Evolutionary conservation across 164 flowering plant species (phyloP), one percentile per base, ranked within the genome.

Genomic region (Macadamia integrifolia): DNA sequence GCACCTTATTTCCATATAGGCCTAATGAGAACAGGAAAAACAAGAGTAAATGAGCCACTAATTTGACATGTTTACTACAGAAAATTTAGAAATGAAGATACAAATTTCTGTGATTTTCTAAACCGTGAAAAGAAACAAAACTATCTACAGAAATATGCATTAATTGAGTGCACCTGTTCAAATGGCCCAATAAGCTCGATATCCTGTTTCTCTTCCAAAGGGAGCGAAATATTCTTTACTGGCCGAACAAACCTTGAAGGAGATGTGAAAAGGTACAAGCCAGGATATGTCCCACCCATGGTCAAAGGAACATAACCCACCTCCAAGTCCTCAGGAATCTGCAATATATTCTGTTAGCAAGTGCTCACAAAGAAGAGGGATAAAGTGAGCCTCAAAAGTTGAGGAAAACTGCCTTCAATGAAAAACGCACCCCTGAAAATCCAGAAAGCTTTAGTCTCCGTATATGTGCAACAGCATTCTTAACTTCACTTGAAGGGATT

Each of bases 141-240:
- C 2, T 43, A 14, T 3, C 17, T n/a, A 11, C 50, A 46, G 13
- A 8, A 11, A 46, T 46, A 23, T 62, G 53, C 12, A 28, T 14
- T 23, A 60, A 10, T 17, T 42, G 28, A 68, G 65, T 62, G 52
- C 30, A 85, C 98, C 97, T 94, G 98, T 75, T 94, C 98, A 76
- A 92, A 90, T 30, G 98, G 97, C 62, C 98, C 98, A 76, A 94
- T 86, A 56, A 87, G 90, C 77, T 94, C 98, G 80, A 89, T 83
- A 65, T 79, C 65, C 29, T 58, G 71, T 64, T 73, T 67, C 52
- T 78, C 87, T 61, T 73, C 84, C 0, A 78, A 69, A 68, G 81
- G 69, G 8, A 73, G 29, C 61, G 83, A 79, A 66, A 90, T 70
- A 80, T 92, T 94, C 77, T 64, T 80, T 4, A 92, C 93, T n/a